These are phyloP conservation scores for Trapa incisa DNA, from an alignment of 345 rosid genomes.

Conservation along the genomic window DNA sequence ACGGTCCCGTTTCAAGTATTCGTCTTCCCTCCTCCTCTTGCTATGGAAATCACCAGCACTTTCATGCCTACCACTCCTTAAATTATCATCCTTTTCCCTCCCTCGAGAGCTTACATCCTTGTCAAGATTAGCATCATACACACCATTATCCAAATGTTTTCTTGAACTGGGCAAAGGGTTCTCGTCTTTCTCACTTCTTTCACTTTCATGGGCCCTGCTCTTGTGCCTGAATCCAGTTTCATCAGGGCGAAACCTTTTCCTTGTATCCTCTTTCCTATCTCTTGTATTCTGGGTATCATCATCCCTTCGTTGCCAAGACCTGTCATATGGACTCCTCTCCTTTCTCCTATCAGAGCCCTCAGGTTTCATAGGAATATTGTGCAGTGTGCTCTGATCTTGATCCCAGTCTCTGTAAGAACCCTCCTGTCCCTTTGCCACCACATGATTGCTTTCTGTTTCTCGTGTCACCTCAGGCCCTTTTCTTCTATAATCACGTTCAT, in stretches of 20 bases:
- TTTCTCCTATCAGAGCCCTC: conserved; percentile 57
- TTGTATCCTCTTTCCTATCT: conserved; percentile 49
- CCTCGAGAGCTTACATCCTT: conserved; percentile 39
- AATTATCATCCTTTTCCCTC: conserved; percentile 50
- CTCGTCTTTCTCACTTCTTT: conserved; percentile 57
- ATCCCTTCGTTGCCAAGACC: conserved; percentile 50
- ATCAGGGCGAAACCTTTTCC: conserved; percentile 65
- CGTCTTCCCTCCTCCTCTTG: conserved; percentile 78
- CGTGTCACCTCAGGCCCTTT: conserved; percentile 47
- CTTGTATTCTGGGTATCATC: conserved; percentile 47
- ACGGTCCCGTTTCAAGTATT: conserved; percentile 31
- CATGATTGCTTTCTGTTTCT: conserved; percentile 47
- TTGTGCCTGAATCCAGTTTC: conserved; percentile 60
- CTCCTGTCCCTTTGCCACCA: conserved; percentile 37
- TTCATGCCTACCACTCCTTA: conserved; percentile 42
- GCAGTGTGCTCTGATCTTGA: conserved; percentile 17
- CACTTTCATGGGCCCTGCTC: conserved; percentile 54
- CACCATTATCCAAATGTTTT: conserved; percentile 67
- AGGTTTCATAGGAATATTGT: conserved; percentile 29
- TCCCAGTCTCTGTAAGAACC: conserved; percentile 52
- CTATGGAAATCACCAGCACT: conserved; percentile 43
- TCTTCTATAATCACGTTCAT: conserved; percentile 38
- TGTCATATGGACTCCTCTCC: conserved; percentile 52
- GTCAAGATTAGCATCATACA: conserved; percentile 38
- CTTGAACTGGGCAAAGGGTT: conserved; percentile 27